Conservation (phyloP, 345 rosid species). For the Lenwebbia sp. region DNA sequence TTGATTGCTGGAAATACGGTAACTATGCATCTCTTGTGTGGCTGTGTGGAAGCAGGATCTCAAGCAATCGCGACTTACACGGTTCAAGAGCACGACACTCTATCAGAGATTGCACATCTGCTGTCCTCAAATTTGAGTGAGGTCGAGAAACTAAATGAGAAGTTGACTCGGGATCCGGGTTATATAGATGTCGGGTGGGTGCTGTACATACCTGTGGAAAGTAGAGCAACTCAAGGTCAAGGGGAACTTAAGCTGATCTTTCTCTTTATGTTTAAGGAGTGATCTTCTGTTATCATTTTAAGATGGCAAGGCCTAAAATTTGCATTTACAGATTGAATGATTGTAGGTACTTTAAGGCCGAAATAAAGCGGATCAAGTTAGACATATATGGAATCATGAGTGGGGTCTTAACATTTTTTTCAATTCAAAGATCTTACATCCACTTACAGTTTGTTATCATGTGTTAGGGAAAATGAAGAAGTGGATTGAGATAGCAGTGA, state of each 20-base stretch:
- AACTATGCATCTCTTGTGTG: slow-evolving; percentile 32
- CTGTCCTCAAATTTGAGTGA: slow-evolving; percentile 16
- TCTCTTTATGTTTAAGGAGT: background rate
- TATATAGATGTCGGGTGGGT: slow-evolving; percentile 26
- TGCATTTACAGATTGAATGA: background rate
- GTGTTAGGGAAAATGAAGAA: background rate
- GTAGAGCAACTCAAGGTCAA: slow-evolving; percentile 7
- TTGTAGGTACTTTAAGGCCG: background rate
- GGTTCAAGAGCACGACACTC: slow-evolving; percentile 30
- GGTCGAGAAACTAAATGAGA: slow-evolving; percentile 18
- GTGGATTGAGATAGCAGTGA: background rate
- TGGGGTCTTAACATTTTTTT: background rate
- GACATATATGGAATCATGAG: background rate
- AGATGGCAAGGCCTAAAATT: background rate
- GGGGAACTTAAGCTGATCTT: background rate
- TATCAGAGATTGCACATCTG: slow-evolving; percentile 19
- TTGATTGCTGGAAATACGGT: slow-evolving; percentile 4
- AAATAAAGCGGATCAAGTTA: background rate
- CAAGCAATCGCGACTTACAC: slow-evolving; percentile 33
- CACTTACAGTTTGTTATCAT: background rate
- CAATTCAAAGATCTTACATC: background rate
- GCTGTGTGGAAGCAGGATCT: slow-evolving; percentile 24
- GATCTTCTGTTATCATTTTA: background rate
- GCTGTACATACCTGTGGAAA: slow-evolving; percentile 32
- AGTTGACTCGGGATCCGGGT: slow-evolving; percentile 2